Evolutionary conservation across 495 filamentous ascomycete species (phyloP), one percentile per base, ranked within the genome.

Genomic region (Lasiosphaeris hirsuta): DNA sequence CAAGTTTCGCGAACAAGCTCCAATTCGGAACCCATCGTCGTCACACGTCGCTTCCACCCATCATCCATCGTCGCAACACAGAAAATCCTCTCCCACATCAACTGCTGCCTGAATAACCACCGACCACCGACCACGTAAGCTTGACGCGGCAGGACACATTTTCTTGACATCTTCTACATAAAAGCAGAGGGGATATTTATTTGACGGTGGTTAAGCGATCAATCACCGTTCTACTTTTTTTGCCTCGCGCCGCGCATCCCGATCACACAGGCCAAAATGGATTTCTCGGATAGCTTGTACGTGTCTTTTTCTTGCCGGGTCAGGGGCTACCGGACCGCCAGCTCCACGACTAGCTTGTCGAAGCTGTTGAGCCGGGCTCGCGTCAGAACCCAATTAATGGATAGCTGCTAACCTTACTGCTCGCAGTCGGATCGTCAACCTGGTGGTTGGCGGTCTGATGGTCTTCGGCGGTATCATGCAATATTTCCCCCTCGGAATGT

Each of bases 351-450:
- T 30, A 30, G 23, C 23, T 30, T 30, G 23, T 30, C 23, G 23
- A 30, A 30, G 23, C 23, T 40, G 38, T 46, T 52, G 3, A 7
- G 36, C 5, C 38, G 18, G 1, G 37, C 7, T 34, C 18, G 8
- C 23, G 34, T 40, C 37, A 30, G 30, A 37, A 23, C 15, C 15
- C 11, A n/a, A 34, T 42, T 4, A 13, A 47, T 57, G 23, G 40
- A 45, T 55, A 23, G 34, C 45, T 59, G 52, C 44, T 44, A 37
- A 44, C 11, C 30, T 7, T 40, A 9, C 11, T 57, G 3, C 42
- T 57, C 62, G 19, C 63, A 96, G 92, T 77, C 95, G 94, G 59
- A 83, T 97, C 63, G 90, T 95, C 64, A 99, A 99, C 81, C 79
- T 97, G 61, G 90, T 77, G 58, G 87, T 96, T 56, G 94, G 86